Percentiles rank a stretch among this genome's conserved stretches.
phyloP scores from a whole-genome alignment of 768 basidiomycete species.

The Termitomyces sp. region DNA sequence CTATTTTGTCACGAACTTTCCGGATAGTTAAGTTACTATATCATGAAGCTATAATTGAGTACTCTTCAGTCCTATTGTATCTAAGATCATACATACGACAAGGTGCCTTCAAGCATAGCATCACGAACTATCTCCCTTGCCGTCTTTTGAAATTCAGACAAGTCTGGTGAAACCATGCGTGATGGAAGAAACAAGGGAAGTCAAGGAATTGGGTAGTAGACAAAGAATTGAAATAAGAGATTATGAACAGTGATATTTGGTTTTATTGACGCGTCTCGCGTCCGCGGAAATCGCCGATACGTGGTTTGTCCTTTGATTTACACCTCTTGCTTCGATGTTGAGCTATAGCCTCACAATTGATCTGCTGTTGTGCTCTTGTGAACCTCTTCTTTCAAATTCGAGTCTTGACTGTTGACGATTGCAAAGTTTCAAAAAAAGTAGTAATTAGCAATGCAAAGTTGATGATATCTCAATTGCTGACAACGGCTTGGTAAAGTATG shows the following conservation, averaged over 20 bases:
- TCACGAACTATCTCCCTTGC: constrained; percentile 25
- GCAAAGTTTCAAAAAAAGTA: no score
- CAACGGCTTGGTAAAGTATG: no score
- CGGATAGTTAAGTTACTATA: constrained; percentile 41
- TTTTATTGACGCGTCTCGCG: constrained; percentile 5
- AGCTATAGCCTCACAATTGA: no score
- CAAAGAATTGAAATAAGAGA: not conserved
- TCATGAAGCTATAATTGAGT: not conserved
- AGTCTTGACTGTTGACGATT: no score
- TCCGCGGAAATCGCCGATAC: not conserved
- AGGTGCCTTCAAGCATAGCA: constrained; percentile 20
- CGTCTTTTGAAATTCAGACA: constrained; percentile 23
- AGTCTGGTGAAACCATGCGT: constrained; percentile 20
- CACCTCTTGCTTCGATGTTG: no score
- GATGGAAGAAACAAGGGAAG: not conserved
- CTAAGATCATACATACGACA: constrained; percentile 18
- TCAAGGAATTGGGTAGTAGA: not conserved
- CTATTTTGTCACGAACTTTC: constrained; percentile 44
- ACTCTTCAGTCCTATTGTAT: not conserved
- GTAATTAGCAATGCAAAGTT: no score
- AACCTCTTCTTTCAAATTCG: no score
- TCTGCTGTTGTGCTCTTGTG: no score
- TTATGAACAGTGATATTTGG: constrained; percentile 1
- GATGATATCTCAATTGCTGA: no score
- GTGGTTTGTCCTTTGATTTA: no score